Evolutionary conservation across 2,329 filamentous ascomycete genomes (phyloP).

Genomic region (Aspergillus viridinutans): DNA sequence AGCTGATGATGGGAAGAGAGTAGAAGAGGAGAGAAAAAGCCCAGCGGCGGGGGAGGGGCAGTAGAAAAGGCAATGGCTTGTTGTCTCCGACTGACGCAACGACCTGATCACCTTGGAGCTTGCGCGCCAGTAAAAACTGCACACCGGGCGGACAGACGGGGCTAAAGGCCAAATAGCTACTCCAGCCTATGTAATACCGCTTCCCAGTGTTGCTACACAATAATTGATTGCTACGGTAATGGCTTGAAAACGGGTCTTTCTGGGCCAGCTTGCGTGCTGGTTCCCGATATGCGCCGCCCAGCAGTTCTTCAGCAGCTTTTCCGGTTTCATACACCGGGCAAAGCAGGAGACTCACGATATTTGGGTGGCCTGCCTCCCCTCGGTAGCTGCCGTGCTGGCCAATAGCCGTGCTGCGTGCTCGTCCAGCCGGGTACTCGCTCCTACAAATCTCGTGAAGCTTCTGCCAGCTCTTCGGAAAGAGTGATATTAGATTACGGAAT

Average conservation of each 20-base stretch:
- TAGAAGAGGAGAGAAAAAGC: conserved; percentile 16
- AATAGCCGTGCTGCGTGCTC: conserved; percentile 20
- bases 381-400: conserved; percentile 26
- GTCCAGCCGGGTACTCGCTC: conserved; percentile 18
- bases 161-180: conserved; percentile 13
- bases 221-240: conserved; percentile 1
- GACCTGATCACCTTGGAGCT: conserved; percentile 19
- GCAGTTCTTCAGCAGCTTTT: conserved; percentile 28
- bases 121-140: conserved; percentile 10
- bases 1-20: conserved; percentile 9
- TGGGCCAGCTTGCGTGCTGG: conserved; percentile 11
- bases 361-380: conserved; percentile 17
- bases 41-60: conserved; percentile 25
- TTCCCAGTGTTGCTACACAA: neutral
- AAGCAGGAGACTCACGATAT: conserved; percentile 40
- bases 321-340: conserved; percentile 43
- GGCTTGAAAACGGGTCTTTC: conserved; percentile 7
- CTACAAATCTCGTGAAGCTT: conserved; percentile 28
- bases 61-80: conserved; percentile 20
- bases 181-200: neutral
- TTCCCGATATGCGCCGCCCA: conserved; percentile 31
- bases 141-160: conserved; percentile 30
- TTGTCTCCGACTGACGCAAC: conserved; percentile 32
- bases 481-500: conserved; percentile 8
- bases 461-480: conserved; percentile 18